Base-by-base conservation (phyloP, 805 yeast genomes). In the Henningerozyma blattae region DNA sequence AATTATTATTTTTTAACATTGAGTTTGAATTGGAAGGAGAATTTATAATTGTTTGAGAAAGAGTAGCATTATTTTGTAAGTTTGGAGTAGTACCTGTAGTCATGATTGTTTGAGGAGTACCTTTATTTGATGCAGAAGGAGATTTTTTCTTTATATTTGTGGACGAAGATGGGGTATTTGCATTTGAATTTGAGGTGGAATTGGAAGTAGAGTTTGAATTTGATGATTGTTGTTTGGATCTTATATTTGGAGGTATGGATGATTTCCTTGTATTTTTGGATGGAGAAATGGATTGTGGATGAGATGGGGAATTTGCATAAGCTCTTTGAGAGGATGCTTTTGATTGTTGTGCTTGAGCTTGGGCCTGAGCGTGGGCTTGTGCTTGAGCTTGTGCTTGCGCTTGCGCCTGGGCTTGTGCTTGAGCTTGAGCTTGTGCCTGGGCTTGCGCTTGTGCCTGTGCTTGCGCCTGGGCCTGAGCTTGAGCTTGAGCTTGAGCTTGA, bases 171-270 rank as follows among this genome's bases (percentile, higher is more conserved):
- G 22, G 22, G 22, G 7, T 20, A 24, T 24, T 24, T 13, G 7
- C n/a, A 12, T 24, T 24, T 6, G n/a, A 12, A 24, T 13, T 13
- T 8, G 27, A 24, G 14, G 27, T 24, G 12, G n/a, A n/a, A n/a
- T n/a, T n/a, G n/a, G n/a, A n/a, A n/a, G n/a, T n/a, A n/a, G n/a
- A n/a, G n/a, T n/a, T n/a, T n/a, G n/a, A n/a, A n/a, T n/a, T 26
- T 22, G 47, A 34, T 28, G 49, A 32, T 18, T 54, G 44, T 18
- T 52, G 38, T 28, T 50, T 41, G 16, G 58, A 33, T 30, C 49
- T 30, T 31, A 49, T 29, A 33, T 45, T 19, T 30, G 46, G 18
- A 22, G 45, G 28, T 29, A 47, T 28, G 28, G 45, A 33, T 24
- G 47, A 15, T 33, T 28, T 25, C 14, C 43, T 31, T 18, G 40